These are phyloP conservation scores for Chytriomyces sp. DNA, from an alignment of 192 early-diverging fungal species.

Conservation along the genomic window DNA sequence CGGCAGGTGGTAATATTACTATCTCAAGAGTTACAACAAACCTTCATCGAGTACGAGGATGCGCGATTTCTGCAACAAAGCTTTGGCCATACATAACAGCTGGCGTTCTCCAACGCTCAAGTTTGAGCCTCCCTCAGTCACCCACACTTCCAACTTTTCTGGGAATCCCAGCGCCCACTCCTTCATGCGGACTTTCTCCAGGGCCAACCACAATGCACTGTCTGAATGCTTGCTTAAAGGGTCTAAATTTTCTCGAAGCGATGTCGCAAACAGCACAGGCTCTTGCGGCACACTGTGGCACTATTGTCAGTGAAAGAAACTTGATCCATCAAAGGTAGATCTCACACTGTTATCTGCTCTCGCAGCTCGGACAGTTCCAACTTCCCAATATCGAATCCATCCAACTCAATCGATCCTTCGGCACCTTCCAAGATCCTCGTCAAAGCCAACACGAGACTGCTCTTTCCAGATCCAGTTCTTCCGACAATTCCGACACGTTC, in stretches of 20 bases:
- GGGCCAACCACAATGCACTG: slow-evolving; percentile 68
- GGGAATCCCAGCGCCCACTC: slow-evolving; percentile 25
- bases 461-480: slow-evolving; percentile 71
- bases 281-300: slow-evolving; percentile 79
- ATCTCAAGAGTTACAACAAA: not conserved
- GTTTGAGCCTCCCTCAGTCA: slow-evolving; percentile 78
- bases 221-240: slow-evolving; percentile 54
- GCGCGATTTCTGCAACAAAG: slow-evolving; percentile 45
- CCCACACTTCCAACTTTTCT: slow-evolving; percentile 40
- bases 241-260: slow-evolving; percentile 71
- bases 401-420: slow-evolving; percentile 65
- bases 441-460: slow-evolving; percentile 60
- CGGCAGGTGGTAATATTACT: not conserved
- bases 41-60: slow-evolving; percentile 47
- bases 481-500: slow-evolving; percentile 64
- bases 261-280: slow-evolving; percentile 63
- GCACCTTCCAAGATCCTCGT: slow-evolving; percentile 69
- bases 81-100: slow-evolving; percentile 58
- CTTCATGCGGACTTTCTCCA: slow-evolving; percentile 57
- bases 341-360: slow-evolving; percentile 68
- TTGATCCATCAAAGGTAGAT: not conserved
- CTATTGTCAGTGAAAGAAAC: not conserved
- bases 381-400: slow-evolving; percentile 73
- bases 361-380: slow-evolving; percentile 81
- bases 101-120: slow-evolving; percentile 74